Base-by-base conservation (phyloP, 257 asterid species). In the Primulina tabacum region DNA sequence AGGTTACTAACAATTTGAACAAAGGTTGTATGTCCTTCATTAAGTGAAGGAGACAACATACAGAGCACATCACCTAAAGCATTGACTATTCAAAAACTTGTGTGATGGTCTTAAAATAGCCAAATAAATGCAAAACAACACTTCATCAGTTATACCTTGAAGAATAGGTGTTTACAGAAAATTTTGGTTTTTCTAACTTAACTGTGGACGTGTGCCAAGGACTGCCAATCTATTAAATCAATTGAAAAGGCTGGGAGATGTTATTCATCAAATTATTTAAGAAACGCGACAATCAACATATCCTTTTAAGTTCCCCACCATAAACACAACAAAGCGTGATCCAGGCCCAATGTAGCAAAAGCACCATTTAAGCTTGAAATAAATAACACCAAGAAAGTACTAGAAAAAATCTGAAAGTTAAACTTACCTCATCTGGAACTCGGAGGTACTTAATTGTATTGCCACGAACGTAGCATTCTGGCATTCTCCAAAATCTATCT, bases 401-500 rank as follows among this genome's bases (percentile, higher is more conserved):
- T 4, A 0, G 21, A 50, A 50, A 50, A 50, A 43, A 8, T 16
- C 12, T 52, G 43, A 65, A 65, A 60, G 40, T 65, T 26, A 33
- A 67, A 55, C 73, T 40, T 65, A 83, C 93, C 88, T 87, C 90
- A 30, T 87, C 90, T 55, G 89, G 92, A 77, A 87, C 92, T 70
- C 88, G 78, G 16, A 87, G 82, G 57, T 50, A 50, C 57, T 50
- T 50, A 50, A 50, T 50, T 1, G 57, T 50, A 50, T 50, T 50
- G 20, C 57, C 57, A 4, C 57, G 57, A 14, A 50, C 17, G 74
- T 78, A 83, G 69, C 83, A 83, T 70, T 78, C 85, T 6, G 80
- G 88, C 88, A 83, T 83, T 67, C 83, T 76, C 88, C 85, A 78
- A 71, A 83, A 84, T 70, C 92, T 76, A 67, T 87, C 89, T 64